Evolutionary conservation across 805 yeast genomes (phyloP).

Genomic region (Starmerella roubikii): DNA sequence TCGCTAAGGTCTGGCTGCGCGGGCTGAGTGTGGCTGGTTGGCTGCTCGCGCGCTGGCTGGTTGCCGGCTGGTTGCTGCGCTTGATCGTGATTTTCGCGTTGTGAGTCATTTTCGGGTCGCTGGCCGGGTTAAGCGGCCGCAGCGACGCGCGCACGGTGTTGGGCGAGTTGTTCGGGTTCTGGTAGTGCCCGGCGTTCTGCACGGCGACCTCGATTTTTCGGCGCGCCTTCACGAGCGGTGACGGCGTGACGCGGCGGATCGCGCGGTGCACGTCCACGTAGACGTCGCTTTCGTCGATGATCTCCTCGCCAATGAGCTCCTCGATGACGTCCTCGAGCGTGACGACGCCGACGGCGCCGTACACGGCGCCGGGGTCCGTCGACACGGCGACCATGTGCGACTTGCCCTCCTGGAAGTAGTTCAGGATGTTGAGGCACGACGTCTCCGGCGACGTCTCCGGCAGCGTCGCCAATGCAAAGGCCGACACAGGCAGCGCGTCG

Average conservation of each 20-base stretch:
- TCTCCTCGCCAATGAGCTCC: constrained; percentile 94
- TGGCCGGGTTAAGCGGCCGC: constrained; percentile 39
- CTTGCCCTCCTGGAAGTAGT: constrained; percentile 95
- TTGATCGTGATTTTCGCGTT: constrained; percentile 57
- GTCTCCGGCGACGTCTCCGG: constrained; percentile 91
- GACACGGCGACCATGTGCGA: constrained; percentile 94
- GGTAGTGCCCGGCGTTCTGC: not conserved
- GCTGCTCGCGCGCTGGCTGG: not conserved
- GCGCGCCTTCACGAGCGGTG: constrained; percentile 24
- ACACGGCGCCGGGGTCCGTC: constrained; percentile 63
- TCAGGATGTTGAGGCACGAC: constrained; percentile 82
- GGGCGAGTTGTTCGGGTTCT: not conserved
- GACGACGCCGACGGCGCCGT: constrained; percentile 80
- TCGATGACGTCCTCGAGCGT: constrained; percentile 97
- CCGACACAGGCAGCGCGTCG: constrained; percentile 80
- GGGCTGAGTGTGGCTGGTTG: not conserved
- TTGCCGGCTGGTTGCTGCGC: constrained; percentile 10
- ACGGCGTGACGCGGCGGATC: constrained; percentile 41
- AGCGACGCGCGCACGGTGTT: constrained; percentile 5
- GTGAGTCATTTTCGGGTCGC: constrained; percentile 49
- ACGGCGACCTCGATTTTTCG: not conserved
- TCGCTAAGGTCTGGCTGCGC: not conserved
- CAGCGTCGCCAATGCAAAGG: constrained; percentile 87
- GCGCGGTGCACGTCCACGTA: constrained; percentile 81
- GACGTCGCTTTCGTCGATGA: constrained; percentile 91